These are phyloP conservation scores for Cutaneotrichosporon sp. DNA, from an alignment of 1,284 basidiomycete species.

Conservation along the genomic window DNA sequence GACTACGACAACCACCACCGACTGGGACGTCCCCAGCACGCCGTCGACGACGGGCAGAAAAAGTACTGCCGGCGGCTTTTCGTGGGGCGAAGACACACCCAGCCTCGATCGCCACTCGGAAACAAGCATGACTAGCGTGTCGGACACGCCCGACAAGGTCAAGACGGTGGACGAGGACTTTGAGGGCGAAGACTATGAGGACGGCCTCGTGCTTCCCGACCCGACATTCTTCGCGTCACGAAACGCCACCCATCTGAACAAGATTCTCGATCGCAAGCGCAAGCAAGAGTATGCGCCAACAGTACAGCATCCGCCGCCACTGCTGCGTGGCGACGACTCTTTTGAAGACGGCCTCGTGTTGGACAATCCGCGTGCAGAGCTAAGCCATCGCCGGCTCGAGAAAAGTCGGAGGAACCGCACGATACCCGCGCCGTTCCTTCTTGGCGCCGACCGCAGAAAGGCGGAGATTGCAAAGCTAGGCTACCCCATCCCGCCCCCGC, in stretches of 20 bases:
- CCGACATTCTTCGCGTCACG: constrained; percentile 35
- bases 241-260: constrained; percentile 36
- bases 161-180: constrained; percentile 5
- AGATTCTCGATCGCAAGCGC: constrained; percentile 41
- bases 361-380: constrained; percentile 36
- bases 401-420: constrained; percentile 20
- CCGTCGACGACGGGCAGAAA: constrained; percentile 23
- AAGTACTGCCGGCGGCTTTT: constrained; percentile 12
- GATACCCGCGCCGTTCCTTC: constrained; percentile 17
- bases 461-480: neutral
- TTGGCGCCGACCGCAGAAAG: constrained; percentile 13
- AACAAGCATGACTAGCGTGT: constrained; percentile 38
- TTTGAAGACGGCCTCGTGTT: constrained; percentile 47
- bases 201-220: constrained; percentile 36
- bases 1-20: constrained; percentile 13
- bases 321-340: constrained; percentile 29
- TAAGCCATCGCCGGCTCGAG: constrained; percentile 33
- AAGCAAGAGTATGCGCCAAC: constrained; percentile 29
- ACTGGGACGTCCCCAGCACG: constrained; percentile 20
- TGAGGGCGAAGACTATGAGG: constrained; percentile 33
- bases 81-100: constrained; percentile 27
- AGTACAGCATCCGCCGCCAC: constrained; percentile 6
- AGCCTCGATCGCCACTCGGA: constrained; percentile 24
- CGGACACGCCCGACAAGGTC: constrained; percentile 25
- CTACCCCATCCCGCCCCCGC: neutral